phyloP scores from a whole-genome alignment of 768 basidiomycete species.

The Coprinopsis strossmayeri region DNA sequence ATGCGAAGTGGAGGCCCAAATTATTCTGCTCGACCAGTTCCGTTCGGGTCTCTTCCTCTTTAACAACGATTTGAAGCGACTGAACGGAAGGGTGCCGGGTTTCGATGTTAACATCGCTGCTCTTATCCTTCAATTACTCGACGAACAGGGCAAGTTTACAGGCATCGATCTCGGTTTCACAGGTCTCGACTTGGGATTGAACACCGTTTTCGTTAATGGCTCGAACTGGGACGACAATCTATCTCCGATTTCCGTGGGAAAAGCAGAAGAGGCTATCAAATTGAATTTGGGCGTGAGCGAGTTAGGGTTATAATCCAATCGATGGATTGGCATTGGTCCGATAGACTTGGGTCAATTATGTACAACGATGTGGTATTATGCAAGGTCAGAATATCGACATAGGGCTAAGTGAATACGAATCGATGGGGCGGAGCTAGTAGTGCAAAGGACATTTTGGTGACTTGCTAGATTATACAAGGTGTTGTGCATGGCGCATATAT shows the following conservation, averaged over 20 bases:
- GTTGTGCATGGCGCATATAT: neutral
- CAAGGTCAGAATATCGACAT: no score
- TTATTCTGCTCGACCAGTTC: conserved; percentile 30
- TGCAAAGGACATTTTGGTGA: neutral
- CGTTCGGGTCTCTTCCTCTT: conserved; percentile 22
- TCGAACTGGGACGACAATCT: conserved; percentile 32
- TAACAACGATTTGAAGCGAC: conserved; percentile 24
- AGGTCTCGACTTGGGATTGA: conserved; percentile 24
- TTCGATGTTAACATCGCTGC: conserved; percentile 26
- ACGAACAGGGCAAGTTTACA: conserved; percentile 23
- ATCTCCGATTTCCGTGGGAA: conserved; percentile 12
- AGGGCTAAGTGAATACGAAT: neutral
- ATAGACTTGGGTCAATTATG: no score
- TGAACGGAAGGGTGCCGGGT: conserved; percentile 23
- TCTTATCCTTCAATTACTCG: conserved; percentile 22
- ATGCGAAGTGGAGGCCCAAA: conserved; percentile 32
- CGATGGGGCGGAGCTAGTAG: neutral
- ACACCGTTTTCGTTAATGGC: conserved; percentile 29
- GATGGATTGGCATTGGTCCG: no score
- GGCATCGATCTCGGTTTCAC: conserved; percentile 25
- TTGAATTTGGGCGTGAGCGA: neutral
- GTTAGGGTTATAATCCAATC: no score
- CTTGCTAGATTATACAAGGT: neutral
- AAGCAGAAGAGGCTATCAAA: neutral
- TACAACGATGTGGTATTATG: no score